These are phyloP conservation scores for Seminavis robusta DNA, from an alignment of 108 stramenopile genomes.

Conservation along the genomic window DNA sequence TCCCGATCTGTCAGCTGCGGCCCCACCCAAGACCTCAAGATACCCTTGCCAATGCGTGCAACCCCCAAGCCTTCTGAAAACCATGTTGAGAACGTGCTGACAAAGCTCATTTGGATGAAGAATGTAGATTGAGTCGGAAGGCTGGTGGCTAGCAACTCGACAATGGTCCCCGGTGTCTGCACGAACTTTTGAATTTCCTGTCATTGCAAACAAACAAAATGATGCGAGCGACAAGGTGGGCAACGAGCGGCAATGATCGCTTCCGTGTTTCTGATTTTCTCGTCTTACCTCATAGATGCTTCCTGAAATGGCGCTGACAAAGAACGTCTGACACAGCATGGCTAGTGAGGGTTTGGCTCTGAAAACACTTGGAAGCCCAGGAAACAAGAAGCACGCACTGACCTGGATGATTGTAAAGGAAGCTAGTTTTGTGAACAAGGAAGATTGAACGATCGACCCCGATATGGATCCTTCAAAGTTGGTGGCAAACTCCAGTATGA, in stretches of 20 bases:
- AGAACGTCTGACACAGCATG: slow-evolving; percentile 67
- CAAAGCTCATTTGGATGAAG: slow-evolving; percentile 54
- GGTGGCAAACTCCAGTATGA: slow-evolving; percentile 16
- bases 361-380: slow-evolving; percentile 52
- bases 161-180: slow-evolving; percentile 16
- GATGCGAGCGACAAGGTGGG: too few relatives aligned
- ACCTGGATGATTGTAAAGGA: slow-evolving; percentile 58
- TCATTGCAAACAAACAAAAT: too few relatives aligned
- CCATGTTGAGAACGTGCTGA: slow-evolving; percentile 25
- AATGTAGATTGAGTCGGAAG: slow-evolving; percentile 49
- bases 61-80: slow-evolving; percentile 36
- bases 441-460: slow-evolving; percentile 32
- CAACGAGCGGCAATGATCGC: too few relatives aligned
- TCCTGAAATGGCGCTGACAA: slow-evolving; percentile 61
- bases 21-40: slow-evolving; percentile 28
- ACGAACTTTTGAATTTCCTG: slow-evolving; percentile 36
- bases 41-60: slow-evolving; percentile 16
- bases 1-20: slow-evolving; percentile 53
- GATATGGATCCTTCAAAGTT: slow-evolving; percentile 41
- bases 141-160: slow-evolving; percentile 42
- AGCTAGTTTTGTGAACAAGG: slow-evolving; percentile 56
- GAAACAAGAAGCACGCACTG: neutral
- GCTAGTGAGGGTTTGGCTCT: slow-evolving; percentile 53
- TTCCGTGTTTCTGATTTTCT: too few relatives aligned
- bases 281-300: too few relatives aligned